A percentile compares a stretch with the other conserved stretches of the same genome.
Evolutionary conservation across 805 yeast species (phyloP).

Genomic region (Komagataella pastoris): DNA sequence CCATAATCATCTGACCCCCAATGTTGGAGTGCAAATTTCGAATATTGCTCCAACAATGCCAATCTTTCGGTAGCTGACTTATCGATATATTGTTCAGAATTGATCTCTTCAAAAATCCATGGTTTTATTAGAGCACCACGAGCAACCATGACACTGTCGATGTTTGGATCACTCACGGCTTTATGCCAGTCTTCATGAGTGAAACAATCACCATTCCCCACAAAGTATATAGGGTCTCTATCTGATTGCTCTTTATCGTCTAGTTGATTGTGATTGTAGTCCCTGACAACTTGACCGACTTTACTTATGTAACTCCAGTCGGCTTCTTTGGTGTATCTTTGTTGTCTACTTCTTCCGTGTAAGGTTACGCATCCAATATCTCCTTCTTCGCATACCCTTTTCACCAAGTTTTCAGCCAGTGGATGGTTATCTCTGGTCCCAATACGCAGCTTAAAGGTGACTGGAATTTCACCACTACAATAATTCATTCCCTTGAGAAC

Average conservation of each 20-base stretch:
- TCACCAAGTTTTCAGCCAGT: constrained; percentile 69
- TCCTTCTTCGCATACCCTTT: constrained; percentile 59
- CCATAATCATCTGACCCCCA: constrained; percentile 99
- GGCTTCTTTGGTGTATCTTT: constrained; percentile 81
- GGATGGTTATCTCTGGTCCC: constrained; percentile 81
- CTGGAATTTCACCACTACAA: constrained; percentile 80
- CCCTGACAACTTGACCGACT: constrained; percentile 57
- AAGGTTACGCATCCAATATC: constrained; percentile 84
- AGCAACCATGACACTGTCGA: constrained; percentile 95
- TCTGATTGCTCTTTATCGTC: constrained; percentile 51
- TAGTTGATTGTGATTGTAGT: constrained; percentile 35
- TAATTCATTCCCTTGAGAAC: constrained; percentile 82
- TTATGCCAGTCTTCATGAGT: constrained; percentile 81
- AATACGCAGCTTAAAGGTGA: constrained; percentile 84
- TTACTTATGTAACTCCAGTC: constrained; percentile 84
- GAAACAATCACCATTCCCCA: constrained; percentile 92
- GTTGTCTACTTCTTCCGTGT: constrained; percentile 95
- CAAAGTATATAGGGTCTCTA: constrained; percentile 56
- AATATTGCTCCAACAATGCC: constrained; percentile 54
- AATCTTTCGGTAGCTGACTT: constrained; percentile 85
- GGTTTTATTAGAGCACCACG: constrained; percentile 97
- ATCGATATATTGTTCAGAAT: constrained; percentile 78
- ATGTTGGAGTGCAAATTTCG: constrained; percentile 78
- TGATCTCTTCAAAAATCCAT: constrained; percentile 96
- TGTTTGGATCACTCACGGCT: constrained; percentile 48